Evolutionary conservation across 1,139 yeast genomes (phyloP).

Genomic region (Pichia sp.): DNA sequence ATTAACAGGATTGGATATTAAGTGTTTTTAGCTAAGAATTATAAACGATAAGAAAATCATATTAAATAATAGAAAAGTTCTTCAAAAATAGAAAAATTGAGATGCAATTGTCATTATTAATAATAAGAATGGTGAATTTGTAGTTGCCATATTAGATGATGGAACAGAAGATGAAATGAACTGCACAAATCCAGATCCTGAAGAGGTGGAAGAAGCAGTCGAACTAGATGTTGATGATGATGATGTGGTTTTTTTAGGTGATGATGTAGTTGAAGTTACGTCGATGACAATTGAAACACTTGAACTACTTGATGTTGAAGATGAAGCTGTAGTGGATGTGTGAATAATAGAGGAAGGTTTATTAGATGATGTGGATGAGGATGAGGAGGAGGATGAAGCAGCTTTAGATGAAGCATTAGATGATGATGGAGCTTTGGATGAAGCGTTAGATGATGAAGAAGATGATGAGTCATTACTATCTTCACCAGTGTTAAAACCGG

Average conservation of each 20-base stretch:
- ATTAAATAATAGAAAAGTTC: too few species aligned
- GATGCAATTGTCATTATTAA: not conserved
- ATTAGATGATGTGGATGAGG: not conserved
- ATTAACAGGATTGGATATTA: too few species aligned
- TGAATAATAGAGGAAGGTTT: too few species aligned
- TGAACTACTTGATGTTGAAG: not conserved
- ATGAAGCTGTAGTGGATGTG: not conserved
- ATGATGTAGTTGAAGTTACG: too few species aligned
- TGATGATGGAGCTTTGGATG: not conserved
- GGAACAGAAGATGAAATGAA: not conserved
- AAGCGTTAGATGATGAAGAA: not conserved
- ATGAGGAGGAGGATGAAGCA: not conserved
- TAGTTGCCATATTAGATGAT: not conserved
- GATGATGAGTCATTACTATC: too few species aligned
- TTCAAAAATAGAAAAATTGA: not conserved
- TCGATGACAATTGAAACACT: not conserved
- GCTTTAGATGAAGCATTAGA: too few species aligned
- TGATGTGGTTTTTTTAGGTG: constrained; percentile 3
- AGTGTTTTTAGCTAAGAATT: too few species aligned
- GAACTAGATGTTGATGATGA: constrained; percentile 1
- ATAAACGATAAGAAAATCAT: too few species aligned
- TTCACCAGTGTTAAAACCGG: constrained; percentile 49
- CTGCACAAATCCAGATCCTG: constrained; percentile 9
- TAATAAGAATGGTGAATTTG: not conserved
- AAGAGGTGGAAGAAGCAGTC: not conserved